Evolutionary conservation across 2,329 filamentous ascomycete genomes (phyloP).

Genomic region (Pezicula rhizophila): DNA sequence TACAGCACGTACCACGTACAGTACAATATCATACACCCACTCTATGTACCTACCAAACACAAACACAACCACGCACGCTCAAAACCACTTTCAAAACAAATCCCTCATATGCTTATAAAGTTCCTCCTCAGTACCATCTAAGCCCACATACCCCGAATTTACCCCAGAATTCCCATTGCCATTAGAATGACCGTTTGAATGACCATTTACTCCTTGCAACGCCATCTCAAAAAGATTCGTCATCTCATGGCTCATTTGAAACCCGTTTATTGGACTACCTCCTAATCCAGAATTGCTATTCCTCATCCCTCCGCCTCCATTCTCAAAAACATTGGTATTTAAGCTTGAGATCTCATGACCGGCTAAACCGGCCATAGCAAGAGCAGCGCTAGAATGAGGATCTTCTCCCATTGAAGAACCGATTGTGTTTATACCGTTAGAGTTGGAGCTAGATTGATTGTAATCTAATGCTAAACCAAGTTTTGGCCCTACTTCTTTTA

Average conservation of each 20-base stretch:
- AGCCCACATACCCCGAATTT: conserved; percentile 17
- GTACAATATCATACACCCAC: too few relatives aligned
- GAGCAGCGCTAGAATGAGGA: conserved; percentile 43
- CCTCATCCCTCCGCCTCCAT: conserved; percentile 5
- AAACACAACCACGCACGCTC: too few relatives aligned
- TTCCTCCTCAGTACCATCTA: conserved; percentile 27
- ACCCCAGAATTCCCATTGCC: conserved; percentile 13
- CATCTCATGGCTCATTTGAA: conserved; percentile 31
- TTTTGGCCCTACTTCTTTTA: conserved; percentile 66
- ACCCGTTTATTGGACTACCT: conserved; percentile 24
- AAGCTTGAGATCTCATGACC: conserved; percentile 26
- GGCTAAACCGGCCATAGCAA: conserved; percentile 51
- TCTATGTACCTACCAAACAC: too few relatives aligned
- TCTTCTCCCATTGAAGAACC: conserved; percentile 31
- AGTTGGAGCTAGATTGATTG: not conserved
- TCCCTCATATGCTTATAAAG: conserved; percentile 27
- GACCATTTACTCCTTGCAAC: conserved; percentile 17
- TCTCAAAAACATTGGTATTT: conserved; percentile 4
- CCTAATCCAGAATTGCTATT: conserved; percentile 12
- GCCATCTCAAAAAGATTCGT: conserved; percentile 29
- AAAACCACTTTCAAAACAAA: conserved; percentile 5
- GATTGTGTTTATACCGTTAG: not conserved
- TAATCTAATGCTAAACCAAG: conserved; percentile 41
- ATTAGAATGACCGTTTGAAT: conserved; percentile 1
- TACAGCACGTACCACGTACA: too few relatives aligned